Conservation (phyloP, 2,329 filamentous ascomycete species). For the Pseudogymnoascus verrucosus region DNA sequence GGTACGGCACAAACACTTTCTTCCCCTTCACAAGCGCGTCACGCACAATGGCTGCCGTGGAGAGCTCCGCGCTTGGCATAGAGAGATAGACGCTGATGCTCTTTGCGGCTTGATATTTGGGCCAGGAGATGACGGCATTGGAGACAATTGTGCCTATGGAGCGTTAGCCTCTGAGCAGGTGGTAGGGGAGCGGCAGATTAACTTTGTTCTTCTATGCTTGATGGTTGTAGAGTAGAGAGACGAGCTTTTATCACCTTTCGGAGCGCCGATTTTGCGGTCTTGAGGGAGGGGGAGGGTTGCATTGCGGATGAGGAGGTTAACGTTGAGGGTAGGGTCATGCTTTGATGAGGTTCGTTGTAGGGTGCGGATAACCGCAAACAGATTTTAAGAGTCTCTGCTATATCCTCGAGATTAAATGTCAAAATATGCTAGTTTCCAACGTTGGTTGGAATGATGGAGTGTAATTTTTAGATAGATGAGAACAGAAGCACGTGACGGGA, state of each 20-base stretch:
- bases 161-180: neutral
- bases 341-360: neutral
- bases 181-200: neutral
- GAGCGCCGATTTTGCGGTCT: constrained; percentile 4
- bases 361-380: neutral
- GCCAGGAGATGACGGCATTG: neutral
- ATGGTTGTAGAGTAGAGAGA: neutral
- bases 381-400: neutral
- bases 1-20: constrained; percentile 84
- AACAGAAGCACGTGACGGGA: constrained; percentile 1
- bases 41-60: constrained; percentile 72
- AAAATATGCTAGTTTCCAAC: neutral
- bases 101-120: constrained; percentile 58
- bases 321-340: neutral
- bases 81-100: constrained; percentile 83
- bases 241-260: neutral
- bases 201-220: constrained; percentile 3
- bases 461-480: neutral
- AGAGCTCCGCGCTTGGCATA: constrained; percentile 82
- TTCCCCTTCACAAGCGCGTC: constrained; percentile 74
- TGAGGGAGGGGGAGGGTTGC: neutral
- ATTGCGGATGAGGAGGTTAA: neutral
- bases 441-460: neutral
- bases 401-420: neutral
- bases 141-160: neutral